phyloP scores from a whole-genome alignment of 73 alveolate genomes.

The Tetrahymena elliotti region DNA sequence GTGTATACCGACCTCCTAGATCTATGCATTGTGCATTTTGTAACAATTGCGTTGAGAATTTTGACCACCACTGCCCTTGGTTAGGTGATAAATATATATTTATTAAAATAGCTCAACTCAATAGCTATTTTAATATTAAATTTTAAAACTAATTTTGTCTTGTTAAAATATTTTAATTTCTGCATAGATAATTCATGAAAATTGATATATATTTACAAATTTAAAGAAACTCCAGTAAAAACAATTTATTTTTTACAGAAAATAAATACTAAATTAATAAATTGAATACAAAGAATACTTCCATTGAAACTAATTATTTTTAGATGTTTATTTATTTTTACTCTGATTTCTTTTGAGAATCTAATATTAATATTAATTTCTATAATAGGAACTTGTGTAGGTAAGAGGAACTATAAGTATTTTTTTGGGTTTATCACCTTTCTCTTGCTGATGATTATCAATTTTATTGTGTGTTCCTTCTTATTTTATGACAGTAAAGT shows the following conservation, averaged over 20 bases:
- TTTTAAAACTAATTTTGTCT: too few species aligned
- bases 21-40: slow-evolving; percentile 59
- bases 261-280: too few species aligned
- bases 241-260: too few species aligned
- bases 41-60: slow-evolving; percentile 56
- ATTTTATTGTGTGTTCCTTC: not conserved
- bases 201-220: too few species aligned
- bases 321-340: not conserved
- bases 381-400: not conserved
- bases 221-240: too few species aligned
- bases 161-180: too few species aligned
- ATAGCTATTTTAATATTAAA: too few species aligned
- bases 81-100: slow-evolving; percentile 33
- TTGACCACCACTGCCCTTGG: slow-evolving; percentile 76
- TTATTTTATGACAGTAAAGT: not conserved
- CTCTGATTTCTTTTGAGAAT: not conserved
- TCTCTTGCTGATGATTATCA: not conserved
- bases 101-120: not conserved
- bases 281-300: too few species aligned
- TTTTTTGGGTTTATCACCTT: not conserved
- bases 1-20: slow-evolving; percentile 53
- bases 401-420: not conserved
- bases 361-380: not conserved
- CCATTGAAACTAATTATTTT: too few species aligned
- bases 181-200: too few species aligned